Conservation (phyloP, 768 basidiomycete genomes). For the Cantharellus cinnabarinus region DNA sequence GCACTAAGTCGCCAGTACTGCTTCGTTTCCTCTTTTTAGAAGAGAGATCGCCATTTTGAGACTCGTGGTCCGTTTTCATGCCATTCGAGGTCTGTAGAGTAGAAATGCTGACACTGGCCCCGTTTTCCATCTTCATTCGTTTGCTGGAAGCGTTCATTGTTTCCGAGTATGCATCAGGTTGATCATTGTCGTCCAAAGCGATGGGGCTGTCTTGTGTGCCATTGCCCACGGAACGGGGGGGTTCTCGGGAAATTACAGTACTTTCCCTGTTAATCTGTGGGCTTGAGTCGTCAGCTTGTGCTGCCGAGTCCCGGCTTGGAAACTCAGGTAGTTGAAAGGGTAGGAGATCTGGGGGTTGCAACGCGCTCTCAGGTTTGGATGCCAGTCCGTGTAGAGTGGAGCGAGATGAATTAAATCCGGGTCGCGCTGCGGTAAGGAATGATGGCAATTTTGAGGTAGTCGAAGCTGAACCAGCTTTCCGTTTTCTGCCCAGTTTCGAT, state of each 20-base stretch:
- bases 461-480: too few relatives aligned
- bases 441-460: not conserved
- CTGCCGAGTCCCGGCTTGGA: too few relatives aligned
- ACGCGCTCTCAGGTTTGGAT: too few relatives aligned
- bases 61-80: not conserved
- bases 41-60: not conserved
- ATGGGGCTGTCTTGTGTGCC: slow-evolving; percentile 34
- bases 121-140: slow-evolving; percentile 6
- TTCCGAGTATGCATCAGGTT: slow-evolving; percentile 5
- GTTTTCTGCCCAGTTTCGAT: not conserved
- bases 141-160: slow-evolving; percentile 1
- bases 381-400: too few relatives aligned
- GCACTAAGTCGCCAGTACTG: not conserved
- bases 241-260: not conserved
- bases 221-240: slow-evolving; percentile 11
- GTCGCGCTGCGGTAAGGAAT: not conserved
- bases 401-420: not conserved
- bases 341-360: too few relatives aligned
- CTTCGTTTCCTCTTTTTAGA: not conserved
- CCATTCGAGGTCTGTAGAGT: not conserved
- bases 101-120: not conserved
- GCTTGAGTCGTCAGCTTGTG: not conserved
- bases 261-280: not conserved
- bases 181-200: slow-evolving; percentile 24
- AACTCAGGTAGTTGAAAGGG: too few relatives aligned